Conservation (phyloP, 768 basidiomycete genomes). For the Suillus brevipes region DNA sequence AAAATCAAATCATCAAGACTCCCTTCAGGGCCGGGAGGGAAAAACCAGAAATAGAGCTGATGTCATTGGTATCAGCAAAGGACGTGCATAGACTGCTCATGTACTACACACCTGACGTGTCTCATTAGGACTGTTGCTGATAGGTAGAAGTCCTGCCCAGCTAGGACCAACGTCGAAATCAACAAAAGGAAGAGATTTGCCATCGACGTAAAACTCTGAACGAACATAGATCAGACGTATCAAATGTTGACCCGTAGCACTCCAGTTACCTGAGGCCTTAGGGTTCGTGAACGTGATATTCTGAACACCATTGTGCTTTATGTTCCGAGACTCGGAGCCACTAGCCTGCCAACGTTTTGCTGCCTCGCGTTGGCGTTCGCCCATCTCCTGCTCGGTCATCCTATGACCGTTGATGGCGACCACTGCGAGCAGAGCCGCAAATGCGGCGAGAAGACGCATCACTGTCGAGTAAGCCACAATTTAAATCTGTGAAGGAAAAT, state of each 20-base stretch:
- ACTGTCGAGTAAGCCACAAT: neutral
- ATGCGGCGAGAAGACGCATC: neutral
- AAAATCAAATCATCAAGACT: conserved; percentile 20
- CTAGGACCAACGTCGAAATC: conserved; percentile 75
- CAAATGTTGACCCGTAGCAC: neutral
- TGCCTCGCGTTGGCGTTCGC: conserved; percentile 36
- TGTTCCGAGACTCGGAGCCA: conserved; percentile 5
- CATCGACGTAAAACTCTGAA: conserved; percentile 72
- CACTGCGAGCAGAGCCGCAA: neutral
- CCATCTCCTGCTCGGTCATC: conserved; percentile 43
- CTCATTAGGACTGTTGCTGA: conserved; percentile 59
- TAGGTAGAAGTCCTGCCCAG: conserved; percentile 73
- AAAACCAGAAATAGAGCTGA: conserved; percentile 80
- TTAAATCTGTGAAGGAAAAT: neutral
- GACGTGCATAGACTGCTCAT: neutral
- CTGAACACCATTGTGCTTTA: conserved; percentile 22
- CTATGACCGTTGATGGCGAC: neutral
- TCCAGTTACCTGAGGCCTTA: neutral
- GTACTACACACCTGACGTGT: conserved; percentile 54
- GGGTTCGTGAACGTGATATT: neutral
- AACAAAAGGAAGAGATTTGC: conserved; percentile 61
- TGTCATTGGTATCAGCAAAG: neutral
- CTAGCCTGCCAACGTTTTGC: conserved; percentile 32
- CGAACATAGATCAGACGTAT: conserved; percentile 10
- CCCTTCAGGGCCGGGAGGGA: conserved; percentile 73